Base-by-base conservation (phyloP, 305 asterid genomes). In the Fraxinus velutina region DNA sequence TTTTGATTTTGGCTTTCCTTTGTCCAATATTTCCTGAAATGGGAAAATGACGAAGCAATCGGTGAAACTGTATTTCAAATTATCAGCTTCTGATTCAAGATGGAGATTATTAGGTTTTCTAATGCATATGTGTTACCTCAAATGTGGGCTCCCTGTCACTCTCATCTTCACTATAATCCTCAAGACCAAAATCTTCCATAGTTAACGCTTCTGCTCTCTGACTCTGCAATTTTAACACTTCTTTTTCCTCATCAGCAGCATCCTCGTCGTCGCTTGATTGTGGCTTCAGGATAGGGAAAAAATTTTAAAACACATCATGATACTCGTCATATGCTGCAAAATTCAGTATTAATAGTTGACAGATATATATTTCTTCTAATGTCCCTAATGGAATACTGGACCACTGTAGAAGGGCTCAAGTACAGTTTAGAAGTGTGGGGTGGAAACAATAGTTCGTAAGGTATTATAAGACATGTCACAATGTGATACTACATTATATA, bases 211-310 rank as follows among this genome's bases (percentile, higher is more conserved):
- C 84, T 37, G 90, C 88, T 79, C 86, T 94, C 83, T 88, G 88
- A 83, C 82, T 85, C 89, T 92, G 92, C 90, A 89, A 77, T 86
- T 89, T 91, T 90, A 86, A 27, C 76, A 85, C 97, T 92, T 90
- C 99, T 19, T 82, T 88, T 89, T 90, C 96, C 89, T 94, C 99
- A 77, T 87, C 95, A 10, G 87, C 93, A 5, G 94, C 91, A 78
- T 89, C 89, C 71, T 92, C 97, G 73, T 93, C 98, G 77, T 94
- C 97, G 79, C 90, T 90, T 79, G 97, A 89, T 87, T 85, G 90
- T 33, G 86, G 81, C 98, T 91, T 79, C 36, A 82, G 84, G 84
- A 17, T 39, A 83, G 19, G 36, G 73, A 44, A 79, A 57, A 72
- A 27, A 30, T 74, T 83, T 78, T 81, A 74, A 81, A 79, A 78